Evolutionary conservation across 2,329 filamentous ascomycete species (phyloP).

Genomic region (Colletotrichum trifolii): DNA sequence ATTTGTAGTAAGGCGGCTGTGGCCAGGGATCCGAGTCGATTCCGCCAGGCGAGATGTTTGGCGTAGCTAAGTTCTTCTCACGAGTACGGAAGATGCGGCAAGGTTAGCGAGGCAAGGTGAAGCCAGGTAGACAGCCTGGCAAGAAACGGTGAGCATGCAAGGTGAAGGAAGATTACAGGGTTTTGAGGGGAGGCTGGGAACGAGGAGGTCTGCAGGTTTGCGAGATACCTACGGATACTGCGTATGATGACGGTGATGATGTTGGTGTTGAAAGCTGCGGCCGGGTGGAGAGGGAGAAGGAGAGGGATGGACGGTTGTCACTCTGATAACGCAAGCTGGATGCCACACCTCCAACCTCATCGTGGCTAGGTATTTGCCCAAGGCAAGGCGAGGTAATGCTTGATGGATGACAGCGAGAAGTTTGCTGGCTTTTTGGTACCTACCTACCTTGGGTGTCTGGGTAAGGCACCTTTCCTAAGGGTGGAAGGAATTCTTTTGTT

Average conservation of each 20-base stretch:
- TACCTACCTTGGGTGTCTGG: background rate
- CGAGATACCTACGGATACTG: too few species aligned
- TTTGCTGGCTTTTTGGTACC: background rate
- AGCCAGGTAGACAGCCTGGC: constrained; percentile 1
- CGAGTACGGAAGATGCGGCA: constrained; percentile 4
- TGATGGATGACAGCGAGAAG: background rate
- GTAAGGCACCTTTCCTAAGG: constrained; percentile 2
- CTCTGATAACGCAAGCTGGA: background rate
- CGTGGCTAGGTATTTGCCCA: background rate
- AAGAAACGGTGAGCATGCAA: constrained; percentile 25
- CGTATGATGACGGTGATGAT: background rate
- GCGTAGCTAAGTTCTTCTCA: too few species aligned
- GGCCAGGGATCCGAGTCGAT: too few species aligned
- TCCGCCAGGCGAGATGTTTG: too few species aligned
- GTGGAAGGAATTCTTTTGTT: too few species aligned
- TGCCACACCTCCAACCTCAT: too few species aligned
- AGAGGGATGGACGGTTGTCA: constrained; percentile 4
- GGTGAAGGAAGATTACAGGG: constrained; percentile 18
- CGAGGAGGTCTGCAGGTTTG: constrained; percentile 6
- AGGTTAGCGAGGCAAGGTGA: constrained; percentile 10
- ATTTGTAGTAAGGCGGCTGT: too few species aligned
- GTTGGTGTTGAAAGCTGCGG: constrained; percentile 23
- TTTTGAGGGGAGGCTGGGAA: constrained; percentile 18
- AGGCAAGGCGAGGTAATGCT: background rate
- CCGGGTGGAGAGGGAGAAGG: constrained; percentile 15